Evolutionary conservation across 768 basidiomycete species (phyloP).

Genomic region (Pulveroboletus sp.): DNA sequence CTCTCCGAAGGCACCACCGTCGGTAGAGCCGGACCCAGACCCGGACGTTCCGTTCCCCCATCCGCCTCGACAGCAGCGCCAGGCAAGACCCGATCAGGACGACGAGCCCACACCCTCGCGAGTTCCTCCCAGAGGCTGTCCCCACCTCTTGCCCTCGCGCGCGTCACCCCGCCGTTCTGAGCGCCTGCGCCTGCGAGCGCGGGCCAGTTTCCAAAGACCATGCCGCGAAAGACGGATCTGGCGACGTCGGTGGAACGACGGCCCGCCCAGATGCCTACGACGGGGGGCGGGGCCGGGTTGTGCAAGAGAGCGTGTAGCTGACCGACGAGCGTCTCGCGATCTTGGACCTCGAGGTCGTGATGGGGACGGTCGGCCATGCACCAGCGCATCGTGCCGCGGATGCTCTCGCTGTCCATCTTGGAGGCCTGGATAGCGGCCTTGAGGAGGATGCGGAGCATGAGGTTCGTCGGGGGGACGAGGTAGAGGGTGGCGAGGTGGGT

Average conservation of each 20-base stretch:
- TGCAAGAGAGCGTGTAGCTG: constrained; percentile 13
- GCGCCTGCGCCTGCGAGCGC: constrained; percentile 37
- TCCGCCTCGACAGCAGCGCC: neutral
- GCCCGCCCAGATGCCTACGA: constrained; percentile 44
- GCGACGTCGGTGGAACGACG: constrained; percentile 46
- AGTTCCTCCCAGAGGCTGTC: constrained; percentile 22
- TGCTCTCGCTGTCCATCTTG: constrained; percentile 47
- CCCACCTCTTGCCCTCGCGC: constrained; percentile 11
- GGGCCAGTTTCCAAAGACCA: constrained; percentile 57
- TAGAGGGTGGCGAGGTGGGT: constrained; percentile 61
- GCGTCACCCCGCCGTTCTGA: constrained; percentile 29
- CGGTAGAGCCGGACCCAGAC: constrained; percentile 18
- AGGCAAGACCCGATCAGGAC: constrained; percentile 15
- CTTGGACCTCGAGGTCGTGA: too few relatives aligned
- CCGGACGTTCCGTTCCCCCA: too few relatives aligned
- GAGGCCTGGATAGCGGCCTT: constrained; percentile 53
- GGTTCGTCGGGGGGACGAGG: constrained; percentile 48
- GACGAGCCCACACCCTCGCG: constrained; percentile 9
- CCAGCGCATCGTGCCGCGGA: constrained; percentile 44
- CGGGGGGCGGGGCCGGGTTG: constrained; percentile 26
- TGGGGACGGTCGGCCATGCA: constrained; percentile 21
- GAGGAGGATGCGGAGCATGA: constrained; percentile 58
- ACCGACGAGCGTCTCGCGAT: constrained; percentile 7
- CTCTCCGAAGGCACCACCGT: constrained; percentile 47
- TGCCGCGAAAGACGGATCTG: constrained; percentile 49